Percentiles rank a stretch among this genome's conserved stretches.
Conservation (phyloP, 2,329 filamentous ascomycete genomes). For the Arachnopeziza araneosa region DNA sequence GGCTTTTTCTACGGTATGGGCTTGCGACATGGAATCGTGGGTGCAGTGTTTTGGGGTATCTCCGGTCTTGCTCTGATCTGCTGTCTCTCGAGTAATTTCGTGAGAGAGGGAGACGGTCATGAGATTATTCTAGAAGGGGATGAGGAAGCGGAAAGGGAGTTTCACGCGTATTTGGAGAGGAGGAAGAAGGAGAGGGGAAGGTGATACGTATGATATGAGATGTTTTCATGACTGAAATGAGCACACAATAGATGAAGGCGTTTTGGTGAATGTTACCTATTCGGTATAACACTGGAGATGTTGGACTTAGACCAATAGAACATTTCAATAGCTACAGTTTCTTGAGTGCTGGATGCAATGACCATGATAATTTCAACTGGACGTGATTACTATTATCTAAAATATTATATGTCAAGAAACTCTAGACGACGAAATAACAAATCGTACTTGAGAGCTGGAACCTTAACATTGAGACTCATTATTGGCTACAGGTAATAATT, state of each 20-base stretch:
- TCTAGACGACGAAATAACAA: too few relatives aligned
- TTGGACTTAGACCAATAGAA: background rate
- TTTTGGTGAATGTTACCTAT: background rate
- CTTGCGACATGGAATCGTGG: conserved; percentile 50
- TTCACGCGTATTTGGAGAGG: background rate
- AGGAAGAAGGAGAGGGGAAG: background rate
- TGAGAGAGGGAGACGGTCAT: conserved; percentile 58
- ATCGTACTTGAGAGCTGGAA: too few relatives aligned
- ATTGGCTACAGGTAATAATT: too few relatives aligned
- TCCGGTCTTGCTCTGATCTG: conserved; percentile 47
- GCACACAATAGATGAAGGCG: background rate
- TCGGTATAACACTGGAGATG: background rate
- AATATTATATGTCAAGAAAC: too few relatives aligned
- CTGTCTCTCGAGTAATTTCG: conserved; percentile 45
- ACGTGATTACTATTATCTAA: too few relatives aligned
- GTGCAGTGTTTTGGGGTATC: conserved; percentile 38
- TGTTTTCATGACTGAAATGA: background rate
- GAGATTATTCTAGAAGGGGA: conserved; percentile 61
- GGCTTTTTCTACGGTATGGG: conserved; percentile 56
- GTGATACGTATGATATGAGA: background rate
- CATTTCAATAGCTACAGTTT: background rate
- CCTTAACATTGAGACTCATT: too few relatives aligned
- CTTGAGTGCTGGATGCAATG: too few relatives aligned
- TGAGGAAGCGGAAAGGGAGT: conserved; percentile 38
- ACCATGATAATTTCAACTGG: too few relatives aligned